These are phyloP conservation scores for Lupinus albus DNA, from an alignment of 306 rosid genomes.

Conservation along the genomic window DNA sequence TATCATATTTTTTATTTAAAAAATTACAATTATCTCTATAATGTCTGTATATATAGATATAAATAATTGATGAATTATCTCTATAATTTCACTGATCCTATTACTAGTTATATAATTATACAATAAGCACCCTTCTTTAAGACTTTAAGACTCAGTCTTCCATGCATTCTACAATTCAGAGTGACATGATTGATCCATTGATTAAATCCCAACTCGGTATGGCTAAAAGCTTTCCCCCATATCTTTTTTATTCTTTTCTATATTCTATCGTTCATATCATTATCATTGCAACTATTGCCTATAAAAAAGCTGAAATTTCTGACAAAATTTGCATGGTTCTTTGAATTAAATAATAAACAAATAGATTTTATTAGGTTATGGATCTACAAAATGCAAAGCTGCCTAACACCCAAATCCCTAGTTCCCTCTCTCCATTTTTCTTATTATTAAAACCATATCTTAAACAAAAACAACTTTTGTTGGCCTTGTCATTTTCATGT, in stretches of 20 bases:
- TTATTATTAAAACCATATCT: slow-evolving; percentile 17
- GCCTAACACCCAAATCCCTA: neutral
- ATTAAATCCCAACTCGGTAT: slow-evolving; percentile 45
- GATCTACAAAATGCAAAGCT: slow-evolving; percentile 2
- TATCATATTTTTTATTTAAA: too few species aligned
- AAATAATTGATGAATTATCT: too few species aligned
- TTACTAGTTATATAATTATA: too few species aligned
- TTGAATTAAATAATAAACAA: slow-evolving; percentile 10
- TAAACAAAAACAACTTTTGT: slow-evolving; percentile 15
- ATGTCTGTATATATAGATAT: too few species aligned
- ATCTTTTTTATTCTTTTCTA: neutral
- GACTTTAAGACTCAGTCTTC: neutral
- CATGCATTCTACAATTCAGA: slow-evolving; percentile 54
- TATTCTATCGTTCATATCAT: slow-evolving; percentile 9
- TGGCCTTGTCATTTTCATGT: slow-evolving; percentile 32
- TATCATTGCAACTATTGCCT: slow-evolving; percentile 31
- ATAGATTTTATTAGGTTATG: slow-evolving; percentile 31
- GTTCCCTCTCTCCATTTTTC: neutral
- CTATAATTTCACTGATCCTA: too few species aligned
- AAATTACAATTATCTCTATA: too few species aligned
- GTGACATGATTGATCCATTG: slow-evolving; percentile 60
- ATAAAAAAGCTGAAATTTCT: slow-evolving; percentile 45
- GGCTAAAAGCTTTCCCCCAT: slow-evolving; percentile 40
- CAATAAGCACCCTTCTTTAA: too few species aligned
- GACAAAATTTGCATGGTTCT: slow-evolving; percentile 56